These are phyloP conservation scores for Fraxinus excelsior DNA, from an alignment of 257 asterid genomes.

Conservation along the genomic window DNA sequence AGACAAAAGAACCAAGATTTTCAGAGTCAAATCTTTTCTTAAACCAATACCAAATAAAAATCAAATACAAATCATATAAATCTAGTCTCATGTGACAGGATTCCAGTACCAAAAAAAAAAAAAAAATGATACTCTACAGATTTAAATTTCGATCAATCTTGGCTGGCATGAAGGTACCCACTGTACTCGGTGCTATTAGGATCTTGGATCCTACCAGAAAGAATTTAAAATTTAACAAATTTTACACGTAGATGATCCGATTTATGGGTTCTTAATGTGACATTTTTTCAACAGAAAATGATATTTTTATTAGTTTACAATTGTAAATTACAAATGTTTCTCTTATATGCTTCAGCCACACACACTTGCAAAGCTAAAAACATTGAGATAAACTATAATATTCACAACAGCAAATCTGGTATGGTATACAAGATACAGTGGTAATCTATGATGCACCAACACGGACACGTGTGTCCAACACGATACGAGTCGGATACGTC, in stretches of 20 bases:
- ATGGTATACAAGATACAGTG: background rate
- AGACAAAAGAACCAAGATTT: slow-evolving; percentile 20
- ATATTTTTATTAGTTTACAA: background rate
- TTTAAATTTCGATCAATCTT: background rate
- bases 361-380: background rate
- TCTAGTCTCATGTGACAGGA: slow-evolving; percentile 8
- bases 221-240: background rate
- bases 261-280: background rate
- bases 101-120: no score
- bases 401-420: background rate
- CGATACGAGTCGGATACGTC: no score
- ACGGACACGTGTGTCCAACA: no score
- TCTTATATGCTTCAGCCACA: background rate
- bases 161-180: background rate
- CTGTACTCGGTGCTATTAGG: background rate
- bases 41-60: background rate
- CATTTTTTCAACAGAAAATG: background rate
- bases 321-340: background rate
- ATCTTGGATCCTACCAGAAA: background rate
- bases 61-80: background rate
- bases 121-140: background rate
- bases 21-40: slow-evolving; percentile 5
- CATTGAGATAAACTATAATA: background rate
- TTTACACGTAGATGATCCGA: background rate
- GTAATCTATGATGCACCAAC: no score